phyloP scores from a whole-genome alignment of 2,329 filamentous ascomycete genomes.

The Pseudogymnoascus verrucosus region DNA sequence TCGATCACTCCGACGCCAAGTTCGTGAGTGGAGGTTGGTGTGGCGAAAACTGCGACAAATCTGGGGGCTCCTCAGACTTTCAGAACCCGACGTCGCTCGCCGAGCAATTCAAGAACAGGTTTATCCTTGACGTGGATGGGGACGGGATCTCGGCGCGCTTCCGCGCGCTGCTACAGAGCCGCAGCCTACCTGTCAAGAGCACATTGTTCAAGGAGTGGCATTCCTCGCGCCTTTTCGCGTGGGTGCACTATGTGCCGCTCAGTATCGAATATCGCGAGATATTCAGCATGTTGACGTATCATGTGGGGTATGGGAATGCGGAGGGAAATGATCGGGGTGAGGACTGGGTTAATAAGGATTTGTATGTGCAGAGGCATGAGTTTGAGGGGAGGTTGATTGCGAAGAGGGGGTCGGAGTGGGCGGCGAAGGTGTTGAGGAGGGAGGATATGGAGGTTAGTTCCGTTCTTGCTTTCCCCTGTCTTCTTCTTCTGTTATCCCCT shows the following conservation, averaged over 20 bases:
- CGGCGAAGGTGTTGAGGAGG: conserved; percentile 58
- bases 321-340: conserved; percentile 42
- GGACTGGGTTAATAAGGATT: conserved; percentile 33
- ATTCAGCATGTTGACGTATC: conserved; percentile 67
- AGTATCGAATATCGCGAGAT: conserved; percentile 66
- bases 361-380: conserved; percentile 34
- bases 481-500: background rate
- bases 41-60: conserved; percentile 38
- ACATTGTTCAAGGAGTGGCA: conserved; percentile 78
- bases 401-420: conserved; percentile 60
- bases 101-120: conserved; percentile 55
- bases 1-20: conserved; percentile 26
- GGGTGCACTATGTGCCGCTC: conserved; percentile 77
- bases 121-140: conserved; percentile 69
- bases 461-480: background rate
- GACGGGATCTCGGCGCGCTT: conserved; percentile 64
- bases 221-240: conserved; percentile 62
- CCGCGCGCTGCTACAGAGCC: conserved; percentile 60
- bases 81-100: conserved; percentile 48
- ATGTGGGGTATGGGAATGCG: conserved; percentile 50
- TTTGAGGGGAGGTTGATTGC: conserved; percentile 59
- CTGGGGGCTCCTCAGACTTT: conserved; percentile 37
- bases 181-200: conserved; percentile 65
- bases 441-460: conserved; percentile 66
- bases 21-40: conserved; percentile 36